A percentile compares a stretch with the other conserved stretches of the same genome.
Evolutionary conservation across 2,329 filamentous ascomycete species (phyloP).

Genomic region (Curvularia lunata): DNA sequence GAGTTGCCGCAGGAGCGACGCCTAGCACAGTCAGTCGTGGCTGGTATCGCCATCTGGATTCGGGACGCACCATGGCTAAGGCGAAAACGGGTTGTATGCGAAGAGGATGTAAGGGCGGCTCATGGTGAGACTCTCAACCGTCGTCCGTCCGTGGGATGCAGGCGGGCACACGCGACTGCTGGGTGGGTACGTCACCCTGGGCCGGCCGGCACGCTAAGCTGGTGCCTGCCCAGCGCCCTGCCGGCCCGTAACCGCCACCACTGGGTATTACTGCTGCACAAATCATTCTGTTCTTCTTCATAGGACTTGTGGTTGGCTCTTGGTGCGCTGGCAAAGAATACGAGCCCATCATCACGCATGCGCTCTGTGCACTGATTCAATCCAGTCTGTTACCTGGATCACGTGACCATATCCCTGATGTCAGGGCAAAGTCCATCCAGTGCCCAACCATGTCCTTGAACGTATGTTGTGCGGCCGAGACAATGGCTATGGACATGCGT

Average conservation of each 20-base stretch:
- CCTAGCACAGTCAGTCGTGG: slow-evolving; percentile 26
- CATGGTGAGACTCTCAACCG: slow-evolving; percentile 10
- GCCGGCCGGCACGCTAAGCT: slow-evolving; percentile 2
- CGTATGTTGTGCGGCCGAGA: too few species aligned
- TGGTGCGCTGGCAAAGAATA: too few species aligned
- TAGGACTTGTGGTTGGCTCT: too few species aligned
- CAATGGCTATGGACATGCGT: neutral
- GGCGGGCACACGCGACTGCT: slow-evolving; percentile 12
- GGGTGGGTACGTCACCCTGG: slow-evolving; percentile 19
- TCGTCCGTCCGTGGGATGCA: neutral
- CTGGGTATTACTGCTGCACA: too few species aligned
- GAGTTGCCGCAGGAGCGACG: slow-evolving; percentile 78
- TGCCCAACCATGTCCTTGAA: too few species aligned
- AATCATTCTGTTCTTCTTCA: too few species aligned
- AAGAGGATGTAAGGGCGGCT: slow-evolving; percentile 4
- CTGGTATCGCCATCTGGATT: neutral
- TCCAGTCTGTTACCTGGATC: too few species aligned
- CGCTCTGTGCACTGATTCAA: too few species aligned
- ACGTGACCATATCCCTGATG: too few species aligned
- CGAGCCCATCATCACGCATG: too few species aligned
- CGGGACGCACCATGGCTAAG: slow-evolving; percentile 10
- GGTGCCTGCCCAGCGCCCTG: slow-evolving; percentile 7
- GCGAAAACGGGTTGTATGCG: neutral
- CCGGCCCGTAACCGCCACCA: too few species aligned
- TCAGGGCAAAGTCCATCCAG: too few species aligned